A percentile compares a stretch with the other conserved stretches of the same genome.
phyloP scores from a whole-genome alignment of 2,329 filamentous ascomycete species.

The Botrytis byssoidea region DNA sequence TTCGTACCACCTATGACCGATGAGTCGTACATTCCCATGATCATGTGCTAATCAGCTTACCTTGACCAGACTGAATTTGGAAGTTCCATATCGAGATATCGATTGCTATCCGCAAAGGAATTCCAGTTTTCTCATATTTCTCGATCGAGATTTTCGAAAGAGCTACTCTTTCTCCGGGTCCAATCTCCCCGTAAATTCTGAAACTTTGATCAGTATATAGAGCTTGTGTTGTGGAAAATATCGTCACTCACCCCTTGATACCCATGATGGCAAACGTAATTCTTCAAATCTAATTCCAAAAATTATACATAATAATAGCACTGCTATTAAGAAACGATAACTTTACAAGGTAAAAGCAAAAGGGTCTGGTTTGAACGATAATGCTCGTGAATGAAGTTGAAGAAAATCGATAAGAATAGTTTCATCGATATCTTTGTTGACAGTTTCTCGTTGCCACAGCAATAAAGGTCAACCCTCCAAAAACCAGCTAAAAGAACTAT shows the following conservation, averaged over 20 bases:
- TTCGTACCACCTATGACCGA: slow-evolving; percentile 68
- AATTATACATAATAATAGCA: slow-evolving; percentile 18
- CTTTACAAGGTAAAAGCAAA: background rate
- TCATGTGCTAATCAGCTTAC: slow-evolving; percentile 39
- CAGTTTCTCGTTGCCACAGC: slow-evolving; percentile 8
- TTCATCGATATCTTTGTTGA: slow-evolving; percentile 10
- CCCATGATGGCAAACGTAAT: slow-evolving; percentile 48
- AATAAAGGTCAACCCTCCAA: background rate
- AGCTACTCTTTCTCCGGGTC: slow-evolving; percentile 73
- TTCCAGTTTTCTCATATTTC: slow-evolving; percentile 66
- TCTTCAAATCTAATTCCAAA: slow-evolving; percentile 4
- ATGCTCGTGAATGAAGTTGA: background rate
- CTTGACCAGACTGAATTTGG: slow-evolving; percentile 80
- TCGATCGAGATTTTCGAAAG: slow-evolving; percentile 79
- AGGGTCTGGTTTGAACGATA: background rate
- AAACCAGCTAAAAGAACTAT: slow-evolving; percentile 1
- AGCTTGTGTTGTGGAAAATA: background rate
- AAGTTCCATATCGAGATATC: slow-evolving; percentile 98
- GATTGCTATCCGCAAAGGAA: slow-evolving; percentile 82
- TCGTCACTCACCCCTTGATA: slow-evolving; percentile 56
- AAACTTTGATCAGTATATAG: background rate
- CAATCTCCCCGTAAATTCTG: slow-evolving; percentile 90
- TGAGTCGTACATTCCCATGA: slow-evolving; percentile 15
- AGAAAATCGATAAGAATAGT: background rate
- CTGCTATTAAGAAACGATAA: slow-evolving; percentile 9